Conservation (phyloP, 345 rosid species). For the Citrus sinensis region DNA sequence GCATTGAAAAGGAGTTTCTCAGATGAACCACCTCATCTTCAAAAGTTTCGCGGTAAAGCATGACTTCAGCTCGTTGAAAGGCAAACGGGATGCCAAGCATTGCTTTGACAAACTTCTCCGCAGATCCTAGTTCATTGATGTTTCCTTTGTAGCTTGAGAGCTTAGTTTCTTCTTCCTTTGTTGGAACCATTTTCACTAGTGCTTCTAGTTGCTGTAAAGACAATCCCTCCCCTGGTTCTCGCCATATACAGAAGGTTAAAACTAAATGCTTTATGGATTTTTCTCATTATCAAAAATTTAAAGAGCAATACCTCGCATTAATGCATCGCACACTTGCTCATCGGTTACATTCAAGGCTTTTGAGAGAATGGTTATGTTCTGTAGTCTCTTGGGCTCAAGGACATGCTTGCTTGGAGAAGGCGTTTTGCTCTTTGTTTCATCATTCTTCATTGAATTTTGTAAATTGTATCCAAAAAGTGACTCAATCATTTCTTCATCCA, state of each 20-base stretch:
- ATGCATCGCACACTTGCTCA: constrained; percentile 76
- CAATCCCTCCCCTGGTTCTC: constrained; percentile 61
- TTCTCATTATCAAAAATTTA: background rate
- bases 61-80: constrained; percentile 72
- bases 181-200: constrained; percentile 83
- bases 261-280: background rate
- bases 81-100: constrained; percentile 67
- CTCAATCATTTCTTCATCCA: constrained; percentile 98
- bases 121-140: constrained; percentile 74
- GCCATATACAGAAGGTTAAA: background rate
- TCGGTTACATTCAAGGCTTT: constrained; percentile 71
- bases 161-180: constrained; percentile 86
- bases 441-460: constrained; percentile 51
- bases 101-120: constrained; percentile 67
- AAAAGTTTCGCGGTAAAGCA: constrained; percentile 87
- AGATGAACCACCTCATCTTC: constrained; percentile 90
- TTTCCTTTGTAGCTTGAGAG: constrained; percentile 65
- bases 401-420: constrained; percentile 93
- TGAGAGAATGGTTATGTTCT: constrained; percentile 85
- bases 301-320: constrained; percentile 55
- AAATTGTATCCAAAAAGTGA: constrained; percentile 87
- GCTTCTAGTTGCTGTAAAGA: constrained; percentile 84
- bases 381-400: constrained; percentile 89
- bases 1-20: constrained; percentile 84
- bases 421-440: constrained; percentile 71